Evolutionary conservation across 2,329 filamentous ascomycete genomes (phyloP), one percentile per base, ranked within the genome.

Genomic region (Stagonosporopsis chrysanthemi): DNA sequence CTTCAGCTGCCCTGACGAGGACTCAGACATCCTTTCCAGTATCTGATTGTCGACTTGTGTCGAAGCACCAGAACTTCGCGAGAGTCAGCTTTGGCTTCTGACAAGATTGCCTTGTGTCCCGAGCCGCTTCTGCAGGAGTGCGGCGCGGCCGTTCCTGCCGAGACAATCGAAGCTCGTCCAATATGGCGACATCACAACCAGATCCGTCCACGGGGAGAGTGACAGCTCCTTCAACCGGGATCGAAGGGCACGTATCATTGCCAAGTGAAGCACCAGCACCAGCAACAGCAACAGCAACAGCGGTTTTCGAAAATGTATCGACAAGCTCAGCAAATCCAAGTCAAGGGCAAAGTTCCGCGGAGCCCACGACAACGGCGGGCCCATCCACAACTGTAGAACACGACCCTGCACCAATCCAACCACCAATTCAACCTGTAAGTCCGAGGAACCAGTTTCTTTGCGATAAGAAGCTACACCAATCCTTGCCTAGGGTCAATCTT

Each of bases 381-480:
- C 50, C 49, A 28, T 35, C 49, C 26, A 31, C 43, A 35, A 8
- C 44, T 6, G 43, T 33, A 24, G 54, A 52, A 49, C 31, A 48
- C 7, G 54, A 57, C 28, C 55, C 49, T 49, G 55, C 55, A n/a
- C 50, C 55, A 3, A 50, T 50, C 11, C 55, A 58, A 22, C 55
- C 55, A 38, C 39, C 55, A 3, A 58, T 58, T 6, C 55, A 58
- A 42, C 49, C 55, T 19, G 55, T 58, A 49, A 23, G 55, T 53
- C 39, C n/a, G 17, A 17, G 5, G 6, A 31, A 9, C 9, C 11
- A 9, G 11, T 7, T 12, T 31, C 29, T 12, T 17, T 12, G 6
- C 6, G 7, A 19, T 7, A 2, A 19, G 12, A 38, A 38, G 35
- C n/a, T 17, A 11, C 11, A n/a, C 35, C n/a, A n/a, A n/a, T n/a